phyloP scores from a whole-genome alignment of 805 yeast genomes.

The Kodamaea laetipori region DNA sequence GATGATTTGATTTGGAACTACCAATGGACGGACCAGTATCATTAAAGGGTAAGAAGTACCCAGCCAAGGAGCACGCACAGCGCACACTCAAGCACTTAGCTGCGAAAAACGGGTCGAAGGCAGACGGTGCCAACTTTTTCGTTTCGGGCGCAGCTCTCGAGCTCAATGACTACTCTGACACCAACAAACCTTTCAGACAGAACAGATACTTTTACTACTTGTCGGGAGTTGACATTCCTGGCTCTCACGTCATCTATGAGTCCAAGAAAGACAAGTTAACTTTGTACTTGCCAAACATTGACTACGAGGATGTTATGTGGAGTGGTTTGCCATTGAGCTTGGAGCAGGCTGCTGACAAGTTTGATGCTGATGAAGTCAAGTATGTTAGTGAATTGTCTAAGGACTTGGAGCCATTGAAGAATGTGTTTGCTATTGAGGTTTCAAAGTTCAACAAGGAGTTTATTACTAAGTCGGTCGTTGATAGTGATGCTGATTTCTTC shows the following conservation, averaged over 20 bases:
- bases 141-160: conserved; percentile 62
- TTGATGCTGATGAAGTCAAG: conserved; percentile 80
- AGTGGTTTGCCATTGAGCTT: conserved; percentile 78
- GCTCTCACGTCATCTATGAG: conserved; percentile 66
- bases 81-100: conserved; percentile 48
- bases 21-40: conserved; percentile 16
- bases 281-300: conserved; percentile 80
- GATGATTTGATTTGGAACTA: neutral
- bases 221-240: conserved; percentile 81
- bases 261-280: conserved; percentile 56
- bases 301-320: conserved; percentile 94
- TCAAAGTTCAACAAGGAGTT: conserved; percentile 46
- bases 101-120: conserved; percentile 22
- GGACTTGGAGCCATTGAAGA: conserved; percentile 31
- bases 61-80: conserved; percentile 77
- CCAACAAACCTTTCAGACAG: conserved; percentile 77
- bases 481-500: conserved; percentile 49
- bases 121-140: conserved; percentile 42
- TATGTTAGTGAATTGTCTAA: conserved; percentile 54
- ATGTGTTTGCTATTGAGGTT: conserved; percentile 56
- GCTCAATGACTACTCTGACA: conserved; percentile 76
- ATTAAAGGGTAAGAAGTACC: conserved; percentile 57
- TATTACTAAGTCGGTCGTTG: conserved; percentile 36
- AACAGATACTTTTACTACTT: conserved; percentile 88
- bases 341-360: conserved; percentile 64